phyloP scores from a whole-genome alignment of 1,284 basidiomycete species.

The Caloboletus firmus region DNA sequence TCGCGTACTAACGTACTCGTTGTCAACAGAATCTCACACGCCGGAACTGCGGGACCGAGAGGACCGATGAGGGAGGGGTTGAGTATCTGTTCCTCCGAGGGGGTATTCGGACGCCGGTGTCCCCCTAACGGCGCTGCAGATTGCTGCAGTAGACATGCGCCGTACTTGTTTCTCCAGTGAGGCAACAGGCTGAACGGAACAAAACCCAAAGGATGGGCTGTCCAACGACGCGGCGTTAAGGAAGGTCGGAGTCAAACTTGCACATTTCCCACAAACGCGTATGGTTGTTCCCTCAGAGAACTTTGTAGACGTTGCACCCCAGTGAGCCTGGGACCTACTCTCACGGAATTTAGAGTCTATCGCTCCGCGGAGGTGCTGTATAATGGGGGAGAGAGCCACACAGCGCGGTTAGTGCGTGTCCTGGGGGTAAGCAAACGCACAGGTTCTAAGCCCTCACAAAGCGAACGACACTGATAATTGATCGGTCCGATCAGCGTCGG shows the following conservation, averaged over 20 bases:
- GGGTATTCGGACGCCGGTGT: background rate
- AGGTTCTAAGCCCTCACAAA: background rate
- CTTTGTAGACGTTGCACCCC: too few relatives aligned
- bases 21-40: background rate
- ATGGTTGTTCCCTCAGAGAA: background rate
- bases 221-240: background rate
- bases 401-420: background rate
- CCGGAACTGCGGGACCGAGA: background rate
- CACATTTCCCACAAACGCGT: background rate
- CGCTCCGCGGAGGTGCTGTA: background rate
- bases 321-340: background rate
- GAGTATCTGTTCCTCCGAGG: background rate
- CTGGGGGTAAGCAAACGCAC: background rate
- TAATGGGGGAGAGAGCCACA: background rate
- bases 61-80: too few relatives aligned
- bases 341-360: background rate
- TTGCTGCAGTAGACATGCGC: background rate
- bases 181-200: background rate
- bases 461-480: background rate
- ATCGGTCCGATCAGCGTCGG: background rate
- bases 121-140: background rate
- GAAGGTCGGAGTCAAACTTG: too few relatives aligned
- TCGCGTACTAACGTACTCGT: background rate
- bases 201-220: background rate
- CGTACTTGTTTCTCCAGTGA: background rate